These are phyloP conservation scores for Elsinoe perseae DNA, from an alignment of 2,329 filamentous ascomycete genomes.

Conservation along the genomic window DNA sequence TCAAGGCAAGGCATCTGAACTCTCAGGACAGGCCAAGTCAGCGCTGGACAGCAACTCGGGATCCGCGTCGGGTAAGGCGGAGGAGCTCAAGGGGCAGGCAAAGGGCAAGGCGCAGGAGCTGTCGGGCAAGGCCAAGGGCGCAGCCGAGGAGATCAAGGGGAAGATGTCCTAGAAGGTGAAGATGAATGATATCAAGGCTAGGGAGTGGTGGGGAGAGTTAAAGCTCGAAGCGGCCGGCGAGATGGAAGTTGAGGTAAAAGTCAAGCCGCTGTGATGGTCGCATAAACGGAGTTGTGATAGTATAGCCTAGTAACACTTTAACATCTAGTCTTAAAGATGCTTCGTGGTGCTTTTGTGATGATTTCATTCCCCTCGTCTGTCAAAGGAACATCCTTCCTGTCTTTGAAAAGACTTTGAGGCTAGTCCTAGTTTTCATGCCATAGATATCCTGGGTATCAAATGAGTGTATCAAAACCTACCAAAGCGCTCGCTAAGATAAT, in stretches of 20 bases:
- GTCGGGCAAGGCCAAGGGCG: slow-evolving; percentile 33
- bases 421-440: neutral
- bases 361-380: neutral
- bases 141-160: slow-evolving; percentile 27
- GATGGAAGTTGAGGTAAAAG: slow-evolving; percentile 1
- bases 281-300: neutral
- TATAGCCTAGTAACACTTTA: neutral
- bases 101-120: slow-evolving; percentile 38
- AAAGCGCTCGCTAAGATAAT: neutral
- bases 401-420: slow-evolving; percentile 5
- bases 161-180: slow-evolving; percentile 19
- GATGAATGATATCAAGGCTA: neutral
- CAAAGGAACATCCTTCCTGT: neutral
- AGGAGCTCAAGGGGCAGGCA: slow-evolving; percentile 36
- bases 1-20: slow-evolving; percentile 29
- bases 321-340: neutral
- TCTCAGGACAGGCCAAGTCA: slow-evolving; percentile 31
- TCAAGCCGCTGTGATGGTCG: neutral
- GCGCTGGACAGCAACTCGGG: slow-evolving; percentile 35
- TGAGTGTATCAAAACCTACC: slow-evolving; percentile 4
- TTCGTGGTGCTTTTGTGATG: neutral
- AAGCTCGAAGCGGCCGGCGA: neutral
- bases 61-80: slow-evolving; percentile 37
- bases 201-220: neutral
- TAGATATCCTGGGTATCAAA: slow-evolving; percentile 5